Evolutionary conservation across 805 yeast genomes (phyloP).

Genomic region (Wickerhamomyces canadensis): DNA sequence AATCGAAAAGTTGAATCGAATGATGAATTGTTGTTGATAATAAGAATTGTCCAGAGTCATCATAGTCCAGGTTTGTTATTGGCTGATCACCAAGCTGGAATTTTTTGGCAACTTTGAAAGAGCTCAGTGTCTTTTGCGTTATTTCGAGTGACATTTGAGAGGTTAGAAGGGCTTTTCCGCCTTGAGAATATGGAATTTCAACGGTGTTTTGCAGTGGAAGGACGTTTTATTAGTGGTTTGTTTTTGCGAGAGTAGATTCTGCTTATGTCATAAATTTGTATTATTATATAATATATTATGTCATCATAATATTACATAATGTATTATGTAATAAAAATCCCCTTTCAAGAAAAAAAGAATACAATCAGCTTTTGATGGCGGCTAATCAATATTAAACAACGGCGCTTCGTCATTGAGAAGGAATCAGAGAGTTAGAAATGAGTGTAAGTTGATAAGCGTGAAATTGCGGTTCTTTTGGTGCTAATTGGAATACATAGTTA

Average conservation of each 20-base stretch:
- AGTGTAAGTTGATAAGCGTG: background rate
- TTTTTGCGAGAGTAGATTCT: too few species aligned
- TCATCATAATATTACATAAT: too few species aligned
- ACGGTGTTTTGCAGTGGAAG: too few species aligned
- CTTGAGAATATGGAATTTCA: background rate
- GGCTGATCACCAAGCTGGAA: conserved; percentile 43
- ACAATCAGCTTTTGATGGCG: too few species aligned
- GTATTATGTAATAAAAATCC: background rate
- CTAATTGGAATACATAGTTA: too few species aligned
- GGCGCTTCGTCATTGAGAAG: background rate
- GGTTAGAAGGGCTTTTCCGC: conserved; percentile 10
- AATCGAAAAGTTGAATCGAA: conserved; percentile 77
- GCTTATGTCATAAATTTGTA: too few species aligned
- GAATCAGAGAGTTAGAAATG: background rate
- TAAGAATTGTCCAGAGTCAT: conserved; percentile 74
- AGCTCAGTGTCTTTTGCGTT: background rate
- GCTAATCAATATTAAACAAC: too few species aligned
- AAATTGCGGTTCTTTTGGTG: background rate
- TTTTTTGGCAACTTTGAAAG: conserved; percentile 40
- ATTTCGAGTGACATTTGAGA: conserved; percentile 8
- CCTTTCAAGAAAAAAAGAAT: too few species aligned
- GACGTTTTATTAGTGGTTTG: too few species aligned
- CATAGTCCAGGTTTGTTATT: conserved; percentile 70
- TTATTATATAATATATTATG: too few species aligned
- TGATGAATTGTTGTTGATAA: conserved; percentile 78